phyloP scores from a whole-genome alignment of 2,329 filamentous ascomycete species.

The Ascochyta koolunga region DNA sequence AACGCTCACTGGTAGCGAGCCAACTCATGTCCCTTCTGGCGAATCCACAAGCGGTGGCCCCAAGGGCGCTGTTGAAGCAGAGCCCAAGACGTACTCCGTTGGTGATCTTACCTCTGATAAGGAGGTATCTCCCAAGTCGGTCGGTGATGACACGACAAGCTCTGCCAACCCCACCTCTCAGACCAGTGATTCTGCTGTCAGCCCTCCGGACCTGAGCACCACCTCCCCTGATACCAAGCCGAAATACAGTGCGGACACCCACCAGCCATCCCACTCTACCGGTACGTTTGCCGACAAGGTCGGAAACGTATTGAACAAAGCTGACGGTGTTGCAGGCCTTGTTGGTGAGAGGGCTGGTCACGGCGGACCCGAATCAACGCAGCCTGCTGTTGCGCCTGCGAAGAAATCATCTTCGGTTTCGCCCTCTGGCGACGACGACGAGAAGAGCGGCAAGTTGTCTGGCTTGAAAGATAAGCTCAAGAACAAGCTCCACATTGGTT shows the following conservation, averaged over 20 bases:
- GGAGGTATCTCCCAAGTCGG: conserved; percentile 65
- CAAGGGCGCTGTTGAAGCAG: conserved; percentile 10
- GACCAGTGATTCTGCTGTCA: conserved; percentile 16
- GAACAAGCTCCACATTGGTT: conserved; percentile 66
- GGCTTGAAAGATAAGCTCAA: conserved; percentile 68
- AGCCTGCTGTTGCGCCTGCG: conserved; percentile 15
- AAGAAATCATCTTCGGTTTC: conserved; percentile 15
- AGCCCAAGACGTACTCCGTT: conserved; percentile 15
- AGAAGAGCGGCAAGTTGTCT: conserved; percentile 55
- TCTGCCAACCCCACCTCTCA: conserved; percentile 13
- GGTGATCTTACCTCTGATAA: conserved; percentile 14
- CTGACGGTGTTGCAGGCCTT: conserved; percentile 55
- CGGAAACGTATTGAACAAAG: conserved; percentile 30
- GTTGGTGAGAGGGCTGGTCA: conserved; percentile 61
- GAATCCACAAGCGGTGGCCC: conserved; percentile 5
- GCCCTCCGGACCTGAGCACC: conserved; percentile 14
- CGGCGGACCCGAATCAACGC: conserved; percentile 31
- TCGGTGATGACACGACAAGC: background rate
- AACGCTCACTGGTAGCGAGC: conserved; percentile 4
- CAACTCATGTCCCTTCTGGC: background rate
- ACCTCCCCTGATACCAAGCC: conserved; percentile 15
- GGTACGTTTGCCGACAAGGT: conserved; percentile 34
- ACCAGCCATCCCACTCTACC: conserved; percentile 8
- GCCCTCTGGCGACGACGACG: conserved; percentile 23
- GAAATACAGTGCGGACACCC: conserved; percentile 12